Base-by-base conservation (phyloP, 2,329 filamentous ascomycete genomes). In the Ophiostoma novo-ulmi region DNA sequence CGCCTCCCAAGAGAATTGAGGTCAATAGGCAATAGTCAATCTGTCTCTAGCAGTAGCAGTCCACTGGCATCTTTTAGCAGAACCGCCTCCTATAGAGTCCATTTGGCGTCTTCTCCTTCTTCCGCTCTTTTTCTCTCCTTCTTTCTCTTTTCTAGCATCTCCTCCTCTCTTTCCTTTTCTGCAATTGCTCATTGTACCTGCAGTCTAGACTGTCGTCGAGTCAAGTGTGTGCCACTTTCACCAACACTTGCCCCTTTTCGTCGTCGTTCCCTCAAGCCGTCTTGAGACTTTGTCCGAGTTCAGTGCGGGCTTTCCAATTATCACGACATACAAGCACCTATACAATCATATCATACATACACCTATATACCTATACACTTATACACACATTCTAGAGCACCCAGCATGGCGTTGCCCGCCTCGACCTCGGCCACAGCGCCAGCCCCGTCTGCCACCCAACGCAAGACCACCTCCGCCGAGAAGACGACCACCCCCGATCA, bases 391-490 rank as follows among this genome's bases (percentile, higher is more conserved):
- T 7, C 13, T 22, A 8, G 6, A 41, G 22, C 36, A 17, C 4
- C 4, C 38, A 20, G 13, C 31, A 72, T 72, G 71, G 52, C 71
- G 36, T 41, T 65, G 44, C 69, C 68, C 55, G 70, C 69, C 39
- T 44, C 69, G 3, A 67, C 71, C 26, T 58, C 67, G 44, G 67
- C 61, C n/a, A 70, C 66, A 17, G 41, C 71, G 67, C 44, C 69
- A 5, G 48, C 52, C 4, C 31, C 61, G 35, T n/a, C 44, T n/a
- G 65, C 39, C 65, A 48, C 65, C 11, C n/a, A 67, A 36, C 65
- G 65, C 65, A 67, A 44, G 65, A 13, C 65, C 64, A 11, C n/a
- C 36, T 8, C 20, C 10, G 11, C 38, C 65, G 39, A 26, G 26
- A 67, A 67, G 65, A 38, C 41, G 10, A 14, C 52, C 26, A 5